A percentile compares a stretch with the other conserved stretches of the same genome.
Evolutionary conservation across 2,329 filamentous ascomycete genomes (phyloP).

Genomic region (Fusarium sp.): DNA sequence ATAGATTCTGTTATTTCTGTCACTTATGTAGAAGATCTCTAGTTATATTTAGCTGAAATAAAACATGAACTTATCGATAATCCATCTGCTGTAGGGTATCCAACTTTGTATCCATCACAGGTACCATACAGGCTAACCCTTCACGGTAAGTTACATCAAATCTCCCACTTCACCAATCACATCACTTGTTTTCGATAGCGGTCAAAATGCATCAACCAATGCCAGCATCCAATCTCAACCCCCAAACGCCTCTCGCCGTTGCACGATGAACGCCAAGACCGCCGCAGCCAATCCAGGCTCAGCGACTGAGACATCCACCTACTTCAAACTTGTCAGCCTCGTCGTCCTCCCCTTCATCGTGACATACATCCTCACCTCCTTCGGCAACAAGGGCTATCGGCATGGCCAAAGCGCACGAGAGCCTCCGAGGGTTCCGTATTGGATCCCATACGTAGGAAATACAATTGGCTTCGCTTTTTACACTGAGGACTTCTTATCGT

Average conservation of each 20-base stretch:
- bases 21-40: too few relatives aligned
- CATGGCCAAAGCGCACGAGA: background rate
- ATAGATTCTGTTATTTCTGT: too few relatives aligned
- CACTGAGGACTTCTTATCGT: slow-evolving; percentile 22
- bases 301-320: background rate
- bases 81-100: background rate
- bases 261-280: slow-evolving; percentile 2
- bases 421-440: slow-evolving; percentile 26
- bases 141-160: background rate
- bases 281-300: background rate
- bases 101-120: too few relatives aligned
- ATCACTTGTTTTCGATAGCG: background rate
- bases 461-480: slow-evolving; percentile 24
- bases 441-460: slow-evolving; percentile 23
- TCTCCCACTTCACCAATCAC: background rate
- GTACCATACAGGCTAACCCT: background rate
- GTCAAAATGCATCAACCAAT: background rate
- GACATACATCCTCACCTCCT: slow-evolving; percentile 13
- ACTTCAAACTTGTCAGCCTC: background rate
- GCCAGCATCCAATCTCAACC: background rate
- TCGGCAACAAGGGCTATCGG: slow-evolving; percentile 3
- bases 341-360: background rate
- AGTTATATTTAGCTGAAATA: background rate
- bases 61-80: accelerated
- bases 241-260: background rate